Evolutionary conservation across 495 filamentous ascomycete genomes (phyloP), one percentile per base, ranked within the genome.

Genomic region (Podospora australis): DNA sequence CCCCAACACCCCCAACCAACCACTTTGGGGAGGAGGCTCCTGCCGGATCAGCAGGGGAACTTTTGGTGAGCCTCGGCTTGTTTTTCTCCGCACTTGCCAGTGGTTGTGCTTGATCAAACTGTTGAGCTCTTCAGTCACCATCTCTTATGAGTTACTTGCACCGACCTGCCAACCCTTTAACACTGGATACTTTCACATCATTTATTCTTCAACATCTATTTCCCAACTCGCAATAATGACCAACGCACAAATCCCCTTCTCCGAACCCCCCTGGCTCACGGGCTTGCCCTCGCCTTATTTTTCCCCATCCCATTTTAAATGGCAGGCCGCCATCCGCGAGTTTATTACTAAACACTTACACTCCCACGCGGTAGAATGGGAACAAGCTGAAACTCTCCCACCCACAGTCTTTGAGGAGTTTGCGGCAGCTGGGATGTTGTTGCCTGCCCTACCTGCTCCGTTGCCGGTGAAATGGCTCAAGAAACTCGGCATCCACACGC

Each of bases 241-340:
- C 40, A 42, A 20, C 36, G 36, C 54, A 20, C 46, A 47, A 19
- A 44, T 87, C 46, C 85, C 85, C 39, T 88, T 89, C 71, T 80
- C 82, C 2, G 84, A 88, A 44, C 85, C 85, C 2, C 80, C 85
- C 0, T 88, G 81, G 64, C 71, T 88, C 39, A 70, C 71, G 58
- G 80, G 81, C 24, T 74, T 87, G 5, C 85, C 84, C 2, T 84
- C 80, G 2, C 78, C 85, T 17, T 85, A 87, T 64, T 86, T 84
- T 68, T 77, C 70, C 5, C 57, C 66, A 1, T 78, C 75, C 1
- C 82, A 86, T 62, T 68, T 62, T 7, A 62, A 64, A 48, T 89
- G 83, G 74, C 84, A 88, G 56, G 75, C 79, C 58, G 78, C 74
- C 50, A 84, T 82, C 55, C 80, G 82, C 20, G 74, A 68, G 19